These are phyloP conservation scores for Annulohypoxylon truncatum DNA, from an alignment of 2,329 filamentous ascomycete genomes.

Conservation along the genomic window DNA sequence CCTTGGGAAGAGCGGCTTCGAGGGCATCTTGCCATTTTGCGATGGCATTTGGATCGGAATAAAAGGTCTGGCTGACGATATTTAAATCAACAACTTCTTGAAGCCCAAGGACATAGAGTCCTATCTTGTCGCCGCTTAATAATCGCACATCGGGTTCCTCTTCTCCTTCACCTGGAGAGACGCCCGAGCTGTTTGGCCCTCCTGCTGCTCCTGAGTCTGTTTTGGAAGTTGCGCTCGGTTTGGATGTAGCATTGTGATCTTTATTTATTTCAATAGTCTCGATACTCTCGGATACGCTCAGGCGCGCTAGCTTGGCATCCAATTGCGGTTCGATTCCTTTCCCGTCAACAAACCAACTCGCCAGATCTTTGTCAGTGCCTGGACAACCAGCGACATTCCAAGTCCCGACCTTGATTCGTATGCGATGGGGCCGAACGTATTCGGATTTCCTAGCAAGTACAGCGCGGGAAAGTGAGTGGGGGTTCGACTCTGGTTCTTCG, in stretches of 20 bases:
- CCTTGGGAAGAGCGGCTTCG: constrained; percentile 76
- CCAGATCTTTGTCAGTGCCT: constrained; percentile 88
- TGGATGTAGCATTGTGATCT: constrained; percentile 8
- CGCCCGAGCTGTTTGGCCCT: not conserved
- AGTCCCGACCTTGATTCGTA: constrained; percentile 89
- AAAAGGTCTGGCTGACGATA: constrained; percentile 81
- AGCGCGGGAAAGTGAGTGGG: constrained; percentile 70
- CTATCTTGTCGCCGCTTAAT: constrained; percentile 75
- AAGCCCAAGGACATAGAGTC: constrained; percentile 88
- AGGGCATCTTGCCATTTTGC: constrained; percentile 85
- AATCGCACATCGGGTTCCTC: constrained; percentile 59
- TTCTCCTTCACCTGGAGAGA: constrained; percentile 54
- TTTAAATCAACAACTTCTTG: constrained; percentile 93
- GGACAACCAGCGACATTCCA: constrained; percentile 94
- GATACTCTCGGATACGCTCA: constrained; percentile 58
- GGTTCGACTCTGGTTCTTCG: constrained; percentile 59
- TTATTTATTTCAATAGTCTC: constrained; percentile 47
- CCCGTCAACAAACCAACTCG: constrained; percentile 86
- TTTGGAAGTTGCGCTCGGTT: constrained; percentile 36
- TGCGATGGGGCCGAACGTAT: constrained; percentile 78
- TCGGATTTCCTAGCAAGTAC: constrained; percentile 81
- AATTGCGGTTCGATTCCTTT: constrained; percentile 75
- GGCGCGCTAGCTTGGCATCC: constrained; percentile 69
- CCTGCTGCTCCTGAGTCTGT: constrained; percentile 48
- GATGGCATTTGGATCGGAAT: constrained; percentile 76